Evolutionary conservation across 352 stramenopile species (phyloP).

Genomic region (Pelagophyceae sp.): DNA sequence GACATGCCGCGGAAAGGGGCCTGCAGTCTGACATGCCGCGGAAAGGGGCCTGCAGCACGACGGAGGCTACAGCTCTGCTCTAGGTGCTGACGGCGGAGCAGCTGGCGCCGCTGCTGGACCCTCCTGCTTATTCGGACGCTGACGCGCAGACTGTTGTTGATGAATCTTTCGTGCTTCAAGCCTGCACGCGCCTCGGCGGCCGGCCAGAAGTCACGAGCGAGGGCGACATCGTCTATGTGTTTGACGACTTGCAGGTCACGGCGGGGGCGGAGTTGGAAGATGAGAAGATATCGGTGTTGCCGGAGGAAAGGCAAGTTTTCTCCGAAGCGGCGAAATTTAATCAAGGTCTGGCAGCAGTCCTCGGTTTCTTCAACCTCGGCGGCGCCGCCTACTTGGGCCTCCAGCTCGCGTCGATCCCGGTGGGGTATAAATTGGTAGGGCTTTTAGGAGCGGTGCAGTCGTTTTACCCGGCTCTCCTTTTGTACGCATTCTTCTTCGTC

Average conservation of each 20-base stretch:
- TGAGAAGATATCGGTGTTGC: background rate
- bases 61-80: too few relatives aligned
- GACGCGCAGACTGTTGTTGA: background rate
- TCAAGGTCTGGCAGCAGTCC: background rate
- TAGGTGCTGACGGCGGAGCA: background rate
- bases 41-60: too few relatives aligned
- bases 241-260: constrained; percentile 1
- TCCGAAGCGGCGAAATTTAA: background rate
- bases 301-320: background rate
- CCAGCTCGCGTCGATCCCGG: background rate
- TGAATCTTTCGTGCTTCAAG: background rate
- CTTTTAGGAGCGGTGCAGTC: background rate
- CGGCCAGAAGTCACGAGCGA: background rate
- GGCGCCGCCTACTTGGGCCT: background rate
- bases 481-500: background rate
- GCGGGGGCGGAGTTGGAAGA: background rate
- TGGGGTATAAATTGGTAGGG: background rate
- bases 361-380: background rate
- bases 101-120: background rate
- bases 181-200: background rate
- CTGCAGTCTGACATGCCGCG: too few relatives aligned
- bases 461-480: background rate
- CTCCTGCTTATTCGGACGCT: background rate
- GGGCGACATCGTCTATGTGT: constrained; percentile 8
- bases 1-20: too few relatives aligned